phyloP scores from a whole-genome alignment of 148 eudicot genomes.

The Rhododendron ovatum region DNA sequence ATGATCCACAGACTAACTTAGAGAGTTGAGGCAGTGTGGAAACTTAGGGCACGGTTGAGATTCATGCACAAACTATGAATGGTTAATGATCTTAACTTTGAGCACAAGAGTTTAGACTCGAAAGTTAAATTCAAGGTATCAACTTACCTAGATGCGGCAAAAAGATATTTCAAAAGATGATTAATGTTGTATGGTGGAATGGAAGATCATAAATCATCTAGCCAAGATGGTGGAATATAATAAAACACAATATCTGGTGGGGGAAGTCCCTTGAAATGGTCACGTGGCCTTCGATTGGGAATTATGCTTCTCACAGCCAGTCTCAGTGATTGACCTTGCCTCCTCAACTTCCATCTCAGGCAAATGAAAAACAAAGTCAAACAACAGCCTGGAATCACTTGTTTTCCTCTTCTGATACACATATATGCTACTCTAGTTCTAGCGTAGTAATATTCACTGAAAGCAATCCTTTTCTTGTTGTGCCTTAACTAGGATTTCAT shows the following conservation, averaged over 20 bases:
- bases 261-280: background rate
- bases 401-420: background rate
- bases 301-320: background rate
- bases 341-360: background rate
- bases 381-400: background rate
- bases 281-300: background rate
- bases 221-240: background rate
- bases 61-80: background rate
- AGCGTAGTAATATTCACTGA: background rate
- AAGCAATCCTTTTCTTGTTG: background rate
- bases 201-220: background rate
- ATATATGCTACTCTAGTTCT: background rate
- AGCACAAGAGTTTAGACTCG: background rate
- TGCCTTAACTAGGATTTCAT: background rate
- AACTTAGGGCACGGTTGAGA: background rate
- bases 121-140: background rate
- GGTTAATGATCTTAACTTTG: background rate
- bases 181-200: background rate
- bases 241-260: background rate
- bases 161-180: background rate
- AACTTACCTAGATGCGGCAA: background rate
- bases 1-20: background rate
- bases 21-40: background rate
- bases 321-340: background rate
- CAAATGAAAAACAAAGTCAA: background rate